Conservation (phyloP, 2,329 filamentous ascomycete species). For the Phialocephala sp. region DNA sequence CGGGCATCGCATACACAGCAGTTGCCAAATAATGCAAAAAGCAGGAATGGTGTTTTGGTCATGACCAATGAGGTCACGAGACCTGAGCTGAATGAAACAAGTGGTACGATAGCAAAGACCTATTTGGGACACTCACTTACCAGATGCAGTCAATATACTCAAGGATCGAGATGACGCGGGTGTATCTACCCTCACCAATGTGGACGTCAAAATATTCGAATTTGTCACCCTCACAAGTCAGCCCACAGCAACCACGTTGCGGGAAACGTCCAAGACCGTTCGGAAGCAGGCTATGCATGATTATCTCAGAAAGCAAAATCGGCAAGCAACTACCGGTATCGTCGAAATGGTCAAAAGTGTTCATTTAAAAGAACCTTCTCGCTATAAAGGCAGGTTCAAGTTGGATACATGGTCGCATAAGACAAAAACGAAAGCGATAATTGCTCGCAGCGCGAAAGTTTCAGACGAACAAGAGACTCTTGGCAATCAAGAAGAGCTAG, state of each 20-base stretch:
- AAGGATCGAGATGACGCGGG: neutral
- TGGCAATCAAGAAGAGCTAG: neutral
- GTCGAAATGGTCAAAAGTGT: neutral
- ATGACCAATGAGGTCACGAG: neutral
- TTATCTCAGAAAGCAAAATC: conserved; percentile 28
- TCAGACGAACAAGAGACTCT: neutral
- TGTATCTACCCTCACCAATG: neutral
- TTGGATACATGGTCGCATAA: conserved; percentile 28
- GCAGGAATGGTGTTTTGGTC: neutral
- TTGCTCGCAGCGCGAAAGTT: neutral
- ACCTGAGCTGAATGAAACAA: neutral
- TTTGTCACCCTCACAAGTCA: conserved; percentile 27
- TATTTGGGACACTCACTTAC: neutral
- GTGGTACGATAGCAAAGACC: neutral
- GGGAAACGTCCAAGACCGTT: conserved; percentile 24
- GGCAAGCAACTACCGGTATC: conserved; percentile 17
- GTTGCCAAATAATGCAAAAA: neutral
- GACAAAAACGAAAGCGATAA: conserved; percentile 17
- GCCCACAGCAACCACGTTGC: conserved; percentile 8
- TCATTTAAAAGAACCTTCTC: conserved; percentile 14
- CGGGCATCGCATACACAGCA: neutral
- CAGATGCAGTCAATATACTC: conserved; percentile 1
- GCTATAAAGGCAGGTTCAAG: conserved; percentile 31
- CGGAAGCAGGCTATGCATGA: conserved; percentile 31
- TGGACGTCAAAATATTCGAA: conserved; percentile 13